Evolutionary conservation across 495 filamentous ascomycete species (phyloP), one percentile per base, ranked within the genome.

Genomic region (Hypoxylon cercidicola): DNA sequence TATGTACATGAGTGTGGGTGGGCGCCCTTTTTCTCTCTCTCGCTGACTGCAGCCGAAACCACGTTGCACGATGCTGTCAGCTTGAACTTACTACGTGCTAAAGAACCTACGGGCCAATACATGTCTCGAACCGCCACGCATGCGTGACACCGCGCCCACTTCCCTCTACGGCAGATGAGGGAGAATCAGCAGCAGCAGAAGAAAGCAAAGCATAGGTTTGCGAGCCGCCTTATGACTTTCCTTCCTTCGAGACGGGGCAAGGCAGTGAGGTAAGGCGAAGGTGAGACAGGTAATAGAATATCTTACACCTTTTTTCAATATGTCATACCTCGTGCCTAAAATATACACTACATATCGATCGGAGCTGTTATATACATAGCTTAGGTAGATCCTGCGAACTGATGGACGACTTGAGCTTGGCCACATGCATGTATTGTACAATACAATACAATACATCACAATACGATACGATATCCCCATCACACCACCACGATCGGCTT

Each of bases 1-100:
- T 39, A 59, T 48, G 55, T 65, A 65, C 62, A 60, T 60, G 50
- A 44, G 58, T 67, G 64, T 68, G 52, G 59, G 64, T 59, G 37
- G 30, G 30, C 30, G 30, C 1, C 30, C 1, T 1, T 8, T 4
- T 32, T 5, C 5, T 11, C 4, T 10, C 3, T 7, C 30, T 8
- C 16, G 40, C 40, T 43, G 40, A 43, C 40, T 43, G 40, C 40
- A 43, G 40, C 40, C 16, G 55, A 62, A 68, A 51, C 59, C 64
- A 68, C 64, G 64, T 68, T 68, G 64, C 54, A 68, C 64, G 64
- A 54, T 30, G 44, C 44, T 28, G 44, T 46, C 44, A 46, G 44
- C 44, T 43, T n/a, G n/a, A n/a, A n/a, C n/a, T n/a, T 32, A 32
- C 30, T 32, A 32, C 25, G n/a, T n/a, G n/a, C 25, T 28, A 28